phyloP scores from a whole-genome alignment of 768 basidiomycete genomes.

The Paxillus rubicundulus region DNA sequence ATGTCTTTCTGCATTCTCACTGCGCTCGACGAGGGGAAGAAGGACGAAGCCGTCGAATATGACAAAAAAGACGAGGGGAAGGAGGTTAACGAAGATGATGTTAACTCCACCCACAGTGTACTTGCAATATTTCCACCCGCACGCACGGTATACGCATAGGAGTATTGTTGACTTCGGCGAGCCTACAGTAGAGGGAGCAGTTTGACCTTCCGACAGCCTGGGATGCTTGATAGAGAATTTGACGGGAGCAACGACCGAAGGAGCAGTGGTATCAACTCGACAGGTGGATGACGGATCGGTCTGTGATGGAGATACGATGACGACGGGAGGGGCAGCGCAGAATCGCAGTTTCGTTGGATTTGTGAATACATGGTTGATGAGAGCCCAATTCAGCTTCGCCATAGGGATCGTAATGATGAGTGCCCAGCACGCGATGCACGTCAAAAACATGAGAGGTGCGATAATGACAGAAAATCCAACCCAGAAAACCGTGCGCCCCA shows the following conservation, averaged over 20 bases:
- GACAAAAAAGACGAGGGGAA: constrained; percentile 92
- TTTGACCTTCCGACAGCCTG: constrained; percentile 81
- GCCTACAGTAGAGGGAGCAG: constrained; percentile 69
- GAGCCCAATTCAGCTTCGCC: constrained; percentile 96
- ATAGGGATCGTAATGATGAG: constrained; percentile 94
- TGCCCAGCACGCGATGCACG: constrained; percentile 93
- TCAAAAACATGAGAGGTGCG: constrained; percentile 83
- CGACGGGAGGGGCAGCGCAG: constrained; percentile 78
- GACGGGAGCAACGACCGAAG: constrained; percentile 28
- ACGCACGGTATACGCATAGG: constrained; percentile 90
- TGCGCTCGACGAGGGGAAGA: constrained; percentile 64
- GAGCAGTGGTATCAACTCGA: constrained; percentile 2
- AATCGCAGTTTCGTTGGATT: constrained; percentile 88
- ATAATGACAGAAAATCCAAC: constrained; percentile 70
- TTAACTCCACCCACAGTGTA: constrained; percentile 99
- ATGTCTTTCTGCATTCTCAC: constrained; percentile 49
- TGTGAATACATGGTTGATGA: constrained; percentile 76
- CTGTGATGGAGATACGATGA: constrained; percentile 42
- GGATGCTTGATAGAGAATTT: constrained; percentile 69
- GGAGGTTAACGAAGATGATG: constrained; percentile 94
- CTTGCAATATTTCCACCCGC: constrained; percentile 93
- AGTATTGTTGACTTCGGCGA: constrained; percentile 84
- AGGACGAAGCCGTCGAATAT: constrained; percentile 91
- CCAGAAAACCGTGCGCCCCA: constrained; percentile 85
- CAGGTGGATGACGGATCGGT: constrained; percentile 19